Percentiles rank a stretch among this genome's conserved stretches.
Evolutionary conservation across 192 early-diverging fungal species (phyloP).

Genomic region (Rhizophagus sp.): DNA sequence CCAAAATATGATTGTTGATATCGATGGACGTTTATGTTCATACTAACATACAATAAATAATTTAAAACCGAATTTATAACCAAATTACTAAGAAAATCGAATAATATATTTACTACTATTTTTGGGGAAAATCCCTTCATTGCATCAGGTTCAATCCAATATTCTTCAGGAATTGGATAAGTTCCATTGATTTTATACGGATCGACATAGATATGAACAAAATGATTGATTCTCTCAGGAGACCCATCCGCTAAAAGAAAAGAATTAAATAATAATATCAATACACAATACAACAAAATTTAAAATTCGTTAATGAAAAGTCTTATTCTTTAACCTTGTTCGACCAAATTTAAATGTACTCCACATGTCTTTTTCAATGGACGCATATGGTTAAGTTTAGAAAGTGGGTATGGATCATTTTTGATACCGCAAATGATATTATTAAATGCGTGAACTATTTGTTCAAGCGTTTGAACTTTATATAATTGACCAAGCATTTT

Average conservation of each 20-base stretch:
- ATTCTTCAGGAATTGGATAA: conserved; percentile 20
- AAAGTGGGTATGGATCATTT: neutral
- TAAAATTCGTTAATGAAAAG: neutral
- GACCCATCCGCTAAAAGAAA: neutral
- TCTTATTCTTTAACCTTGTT: neutral
- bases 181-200: neutral
- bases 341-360: conserved; percentile 2
- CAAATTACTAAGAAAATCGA: neutral
- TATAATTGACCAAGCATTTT: conserved; percentile 14
- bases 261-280: neutral
- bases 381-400: neutral
- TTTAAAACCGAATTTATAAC: neutral
- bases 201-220: conserved; percentile 15
- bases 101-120: neutral
- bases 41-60: neutral
- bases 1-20: neutral
- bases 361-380: neutral
- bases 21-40: neutral
- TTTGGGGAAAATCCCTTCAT: neutral
- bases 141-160: conserved; percentile 8
- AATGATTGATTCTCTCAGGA: neutral
- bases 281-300: neutral
- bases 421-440: neutral
- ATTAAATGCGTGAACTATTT: neutral
- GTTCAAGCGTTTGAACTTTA: neutral